phyloP scores from a whole-genome alignment of 495 filamentous ascomycete genomes.

The Cladorrhinum samala region DNA sequence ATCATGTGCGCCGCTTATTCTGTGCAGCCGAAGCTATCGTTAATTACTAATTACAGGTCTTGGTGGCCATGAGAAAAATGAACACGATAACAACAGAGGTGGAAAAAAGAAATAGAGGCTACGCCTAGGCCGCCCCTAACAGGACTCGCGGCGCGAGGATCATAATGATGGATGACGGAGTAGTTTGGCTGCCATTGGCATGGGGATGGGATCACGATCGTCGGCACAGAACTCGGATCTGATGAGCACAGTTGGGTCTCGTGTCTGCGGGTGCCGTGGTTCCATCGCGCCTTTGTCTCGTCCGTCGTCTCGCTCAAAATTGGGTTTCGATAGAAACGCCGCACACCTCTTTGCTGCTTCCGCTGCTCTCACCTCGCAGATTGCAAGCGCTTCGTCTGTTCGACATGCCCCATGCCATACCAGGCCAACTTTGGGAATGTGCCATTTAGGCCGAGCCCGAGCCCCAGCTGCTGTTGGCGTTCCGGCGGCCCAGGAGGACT shows the following conservation, averaged over 20 bases:
- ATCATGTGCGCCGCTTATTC: background rate
- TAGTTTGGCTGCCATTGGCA: background rate
- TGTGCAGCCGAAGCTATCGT: background rate
- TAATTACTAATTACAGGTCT: too few species aligned
- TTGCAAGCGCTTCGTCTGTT: background rate
- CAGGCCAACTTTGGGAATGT: slow-evolving; percentile 6
- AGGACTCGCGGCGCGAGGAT: background rate
- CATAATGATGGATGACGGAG: too few species aligned
- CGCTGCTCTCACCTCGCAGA: background rate
- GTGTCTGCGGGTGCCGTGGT: background rate
- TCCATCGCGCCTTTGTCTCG: background rate
- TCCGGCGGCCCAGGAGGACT: slow-evolving; percentile 3
- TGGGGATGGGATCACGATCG: background rate
- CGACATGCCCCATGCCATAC: too few species aligned
- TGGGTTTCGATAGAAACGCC: background rate
- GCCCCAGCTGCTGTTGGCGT: background rate
- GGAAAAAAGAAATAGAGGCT: background rate
- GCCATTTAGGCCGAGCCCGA: slow-evolving; percentile 5
- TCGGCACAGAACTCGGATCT: background rate
- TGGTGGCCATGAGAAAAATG: too few species aligned
- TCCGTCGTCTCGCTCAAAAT: too few species aligned
- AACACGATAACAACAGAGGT: background rate
- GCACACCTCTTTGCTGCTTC: too few species aligned
- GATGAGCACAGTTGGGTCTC: background rate
- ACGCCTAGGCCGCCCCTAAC: background rate